Conservation (phyloP, 257 asterid genomes). For the Solanum dulcamara region DNA sequence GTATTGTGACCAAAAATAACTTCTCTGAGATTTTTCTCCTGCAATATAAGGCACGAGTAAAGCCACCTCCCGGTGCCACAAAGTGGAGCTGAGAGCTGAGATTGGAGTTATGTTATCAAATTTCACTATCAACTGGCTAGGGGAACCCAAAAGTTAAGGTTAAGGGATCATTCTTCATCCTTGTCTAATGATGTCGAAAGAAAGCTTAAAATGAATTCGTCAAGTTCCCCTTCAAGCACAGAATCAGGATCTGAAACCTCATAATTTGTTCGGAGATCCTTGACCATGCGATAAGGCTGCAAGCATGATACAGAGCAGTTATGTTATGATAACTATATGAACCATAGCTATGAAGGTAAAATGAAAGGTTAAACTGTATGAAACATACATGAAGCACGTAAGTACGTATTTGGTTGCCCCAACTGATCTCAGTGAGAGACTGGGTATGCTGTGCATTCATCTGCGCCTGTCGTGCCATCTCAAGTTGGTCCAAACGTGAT, state of each 20-base stretch:
- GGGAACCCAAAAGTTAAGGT: not conserved
- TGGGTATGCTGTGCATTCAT: slow-evolving; percentile 71
- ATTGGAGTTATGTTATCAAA: not conserved
- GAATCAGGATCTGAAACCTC: slow-evolving; percentile 94
- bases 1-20: not conserved
- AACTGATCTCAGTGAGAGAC: slow-evolving; percentile 78
- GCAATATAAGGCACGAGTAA: not conserved
- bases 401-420: slow-evolving; percentile 93
- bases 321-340: not conserved
- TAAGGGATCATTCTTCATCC: slow-evolving; percentile 30
- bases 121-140: not conserved
- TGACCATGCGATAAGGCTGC: slow-evolving; percentile 98
- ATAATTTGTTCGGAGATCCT: slow-evolving; percentile 82
- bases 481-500: slow-evolving; percentile 89
- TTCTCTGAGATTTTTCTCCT: not conserved
- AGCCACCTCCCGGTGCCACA: not conserved
- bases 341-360: not conserved
- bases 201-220: slow-evolving; percentile 72
- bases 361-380: not conserved
- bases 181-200: slow-evolving; percentile 73
- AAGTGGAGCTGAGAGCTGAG: not conserved
- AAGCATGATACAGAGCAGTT: not conserved
- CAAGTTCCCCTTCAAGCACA: slow-evolving; percentile 80
- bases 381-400: slow-evolving; percentile 79
- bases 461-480: slow-evolving; percentile 75